Evolutionary conservation across 2,329 filamentous ascomycete genomes (phyloP).

Genomic region (Cordyceps pruinosa): DNA sequence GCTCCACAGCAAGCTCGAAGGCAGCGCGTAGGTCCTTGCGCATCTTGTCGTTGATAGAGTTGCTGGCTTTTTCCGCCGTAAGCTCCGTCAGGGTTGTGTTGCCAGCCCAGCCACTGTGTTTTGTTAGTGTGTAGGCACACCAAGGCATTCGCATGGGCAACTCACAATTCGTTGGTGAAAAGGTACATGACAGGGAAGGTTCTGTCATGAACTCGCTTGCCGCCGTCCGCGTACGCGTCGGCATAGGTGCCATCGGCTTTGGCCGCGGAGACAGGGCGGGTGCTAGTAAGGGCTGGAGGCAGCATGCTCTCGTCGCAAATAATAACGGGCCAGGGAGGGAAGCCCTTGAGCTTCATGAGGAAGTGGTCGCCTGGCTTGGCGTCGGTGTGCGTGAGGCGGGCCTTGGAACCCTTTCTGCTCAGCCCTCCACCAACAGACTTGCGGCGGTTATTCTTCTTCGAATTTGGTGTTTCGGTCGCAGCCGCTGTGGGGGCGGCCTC

Average conservation of each 20-base stretch:
- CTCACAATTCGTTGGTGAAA: constrained; percentile 94
- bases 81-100: constrained; percentile 78
- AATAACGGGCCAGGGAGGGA: constrained; percentile 89
- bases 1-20: constrained; percentile 71
- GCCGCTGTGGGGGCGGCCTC: constrained; percentile 24
- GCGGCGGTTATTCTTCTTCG: constrained; percentile 48
- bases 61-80: constrained; percentile 62
- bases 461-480: constrained; percentile 29
- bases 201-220: constrained; percentile 76
- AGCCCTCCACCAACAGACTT: constrained; percentile 68
- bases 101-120: constrained; percentile 74
- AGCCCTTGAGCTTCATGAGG: constrained; percentile 89
- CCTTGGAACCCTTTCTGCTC: constrained; percentile 77
- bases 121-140: neutral
- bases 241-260: constrained; percentile 79
- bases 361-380: constrained; percentile 88
- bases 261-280: constrained; percentile 76
- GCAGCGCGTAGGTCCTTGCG: constrained; percentile 72
- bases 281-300: constrained; percentile 66
- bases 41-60: constrained; percentile 67
- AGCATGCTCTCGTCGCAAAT: constrained; percentile 94
- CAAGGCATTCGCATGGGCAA: constrained; percentile 19
- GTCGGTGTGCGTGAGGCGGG: constrained; percentile 63
- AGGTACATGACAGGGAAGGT: constrained; percentile 95
- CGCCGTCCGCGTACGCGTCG: constrained; percentile 79